These are phyloP conservation scores for Kodamaea ohmeri DNA, from an alignment of 1,139 yeast genomes.

Conservation along the genomic window DNA sequence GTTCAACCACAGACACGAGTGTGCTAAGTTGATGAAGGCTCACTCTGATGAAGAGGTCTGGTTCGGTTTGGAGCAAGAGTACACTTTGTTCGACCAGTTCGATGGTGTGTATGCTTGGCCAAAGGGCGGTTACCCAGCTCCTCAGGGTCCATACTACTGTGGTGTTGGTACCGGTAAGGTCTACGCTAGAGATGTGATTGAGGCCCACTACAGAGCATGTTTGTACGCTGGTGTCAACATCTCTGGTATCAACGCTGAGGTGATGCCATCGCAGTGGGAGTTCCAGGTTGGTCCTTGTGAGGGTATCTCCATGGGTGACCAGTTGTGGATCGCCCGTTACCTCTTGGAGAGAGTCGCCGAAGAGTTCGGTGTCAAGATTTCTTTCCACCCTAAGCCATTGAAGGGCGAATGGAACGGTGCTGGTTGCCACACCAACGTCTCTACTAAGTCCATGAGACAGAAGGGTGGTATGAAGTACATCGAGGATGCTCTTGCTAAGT, in stretches of 20 bases:
- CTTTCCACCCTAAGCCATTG: slow-evolving; percentile 98
- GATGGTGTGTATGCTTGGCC: slow-evolving; percentile 98
- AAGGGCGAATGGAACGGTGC: slow-evolving; percentile 99
- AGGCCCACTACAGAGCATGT: slow-evolving; percentile 99
- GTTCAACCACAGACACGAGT: slow-evolving; percentile 96
- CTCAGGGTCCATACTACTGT: slow-evolving; percentile 99
- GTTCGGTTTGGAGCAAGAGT: slow-evolving; percentile 99
- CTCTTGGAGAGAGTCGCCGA: slow-evolving; percentile 92
- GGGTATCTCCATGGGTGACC: slow-evolving; percentile 96
- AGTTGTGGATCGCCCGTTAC: slow-evolving; percentile 95
- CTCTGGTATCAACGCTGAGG: slow-evolving; percentile 98
- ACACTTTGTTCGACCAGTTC: slow-evolving; percentile 88
- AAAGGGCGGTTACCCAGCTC: slow-evolving; percentile 99
- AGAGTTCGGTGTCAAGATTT: slow-evolving; percentile 97
- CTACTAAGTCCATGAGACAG: slow-evolving; percentile 84
- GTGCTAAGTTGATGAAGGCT: slow-evolving; percentile 93
- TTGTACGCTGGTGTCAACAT: slow-evolving; percentile 84
- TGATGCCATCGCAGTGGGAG: slow-evolving; percentile 99
- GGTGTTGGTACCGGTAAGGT: slow-evolving; percentile 99
- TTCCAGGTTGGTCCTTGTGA: slow-evolving; percentile 98
- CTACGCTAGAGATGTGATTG: slow-evolving; percentile 95
- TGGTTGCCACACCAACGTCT: slow-evolving; percentile 98
- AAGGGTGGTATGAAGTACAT: slow-evolving; percentile 96
- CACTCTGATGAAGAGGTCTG: slow-evolving; percentile 83
- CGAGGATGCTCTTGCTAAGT: slow-evolving; percentile 88